These are phyloP conservation scores for Phalaenopsis hybrid DNA, from an alignment of 116 monocot genomes.

Conservation along the genomic window DNA sequence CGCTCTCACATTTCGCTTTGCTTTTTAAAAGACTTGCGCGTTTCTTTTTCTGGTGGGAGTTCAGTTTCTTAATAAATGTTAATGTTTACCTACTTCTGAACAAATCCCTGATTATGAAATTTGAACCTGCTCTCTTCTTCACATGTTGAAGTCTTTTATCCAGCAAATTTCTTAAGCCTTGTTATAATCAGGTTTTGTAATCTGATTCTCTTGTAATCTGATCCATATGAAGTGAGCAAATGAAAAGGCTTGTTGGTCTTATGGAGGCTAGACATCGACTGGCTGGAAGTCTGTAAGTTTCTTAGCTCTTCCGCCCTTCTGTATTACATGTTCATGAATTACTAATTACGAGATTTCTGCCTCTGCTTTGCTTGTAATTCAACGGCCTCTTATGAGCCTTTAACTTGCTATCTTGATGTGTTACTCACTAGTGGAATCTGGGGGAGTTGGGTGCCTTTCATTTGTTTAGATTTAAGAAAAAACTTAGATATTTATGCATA, in stretches of 20 bases:
- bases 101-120: neutral
- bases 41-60: neutral
- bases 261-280: slow-evolving; percentile 18
- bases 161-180: neutral
- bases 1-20: neutral
- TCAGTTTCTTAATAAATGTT: neutral
- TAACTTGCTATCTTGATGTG: too few species aligned
- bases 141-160: neutral
- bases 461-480: too few species aligned
- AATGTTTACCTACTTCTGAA: neutral
- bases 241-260: slow-evolving; percentile 7
- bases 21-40: neutral
- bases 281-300: slow-evolving; percentile 15
- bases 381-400: too few species aligned
- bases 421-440: too few species aligned
- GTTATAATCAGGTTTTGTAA: neutral
- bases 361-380: too few species aligned
- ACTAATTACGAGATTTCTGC: neutral
- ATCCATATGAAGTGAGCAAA: slow-evolving; percentile 19
- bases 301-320: neutral
- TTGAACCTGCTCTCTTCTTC: neutral
- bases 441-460: too few species aligned
- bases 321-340: neutral
- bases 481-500: neutral
- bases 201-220: neutral